A percentile compares a stretch with the other conserved stretches of the same genome.
Evolutionary conservation across 805 yeast species (phyloP).

Genomic region (Wickerhamiella vanderwaltii): DNA sequence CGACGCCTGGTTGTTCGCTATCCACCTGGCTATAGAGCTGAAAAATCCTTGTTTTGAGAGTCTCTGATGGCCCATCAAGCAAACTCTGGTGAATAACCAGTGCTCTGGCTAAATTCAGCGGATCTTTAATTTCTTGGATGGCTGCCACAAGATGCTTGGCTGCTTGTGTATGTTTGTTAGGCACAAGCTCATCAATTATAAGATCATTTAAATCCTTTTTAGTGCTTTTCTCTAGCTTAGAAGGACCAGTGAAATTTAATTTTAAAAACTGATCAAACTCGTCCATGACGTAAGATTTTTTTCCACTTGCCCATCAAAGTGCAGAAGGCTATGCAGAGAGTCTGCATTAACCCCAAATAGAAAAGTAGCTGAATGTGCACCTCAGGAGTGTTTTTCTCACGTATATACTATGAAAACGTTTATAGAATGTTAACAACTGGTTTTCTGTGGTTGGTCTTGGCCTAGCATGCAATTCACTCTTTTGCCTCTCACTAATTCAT

Average conservation of each 20-base stretch:
- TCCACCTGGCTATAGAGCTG: not conserved
- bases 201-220: constrained; percentile 29
- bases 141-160: constrained; percentile 43
- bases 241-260: constrained; percentile 76
- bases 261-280: constrained; percentile 63
- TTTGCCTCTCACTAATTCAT: too few species aligned
- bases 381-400: too few species aligned
- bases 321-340: too few species aligned
- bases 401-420: not conserved
- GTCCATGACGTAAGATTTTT: constrained; percentile 32
- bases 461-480: too few species aligned
- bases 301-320: not conserved
- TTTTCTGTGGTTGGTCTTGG: too few species aligned
- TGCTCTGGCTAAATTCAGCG: constrained; percentile 29
- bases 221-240: constrained; percentile 16
- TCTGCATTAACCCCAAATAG: too few species aligned
- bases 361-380: too few species aligned
- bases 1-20: constrained; percentile 18
- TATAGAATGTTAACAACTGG: not conserved
- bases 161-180: constrained; percentile 37
- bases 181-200: constrained; percentile 39
- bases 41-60: constrained; percentile 22
- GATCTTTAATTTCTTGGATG: constrained; percentile 33
- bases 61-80: constrained; percentile 20
- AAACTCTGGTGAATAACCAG: constrained; percentile 28